Evolutionary conservation across 257 asterid species (phyloP).

Genomic region (Ilex aquifolium): DNA sequence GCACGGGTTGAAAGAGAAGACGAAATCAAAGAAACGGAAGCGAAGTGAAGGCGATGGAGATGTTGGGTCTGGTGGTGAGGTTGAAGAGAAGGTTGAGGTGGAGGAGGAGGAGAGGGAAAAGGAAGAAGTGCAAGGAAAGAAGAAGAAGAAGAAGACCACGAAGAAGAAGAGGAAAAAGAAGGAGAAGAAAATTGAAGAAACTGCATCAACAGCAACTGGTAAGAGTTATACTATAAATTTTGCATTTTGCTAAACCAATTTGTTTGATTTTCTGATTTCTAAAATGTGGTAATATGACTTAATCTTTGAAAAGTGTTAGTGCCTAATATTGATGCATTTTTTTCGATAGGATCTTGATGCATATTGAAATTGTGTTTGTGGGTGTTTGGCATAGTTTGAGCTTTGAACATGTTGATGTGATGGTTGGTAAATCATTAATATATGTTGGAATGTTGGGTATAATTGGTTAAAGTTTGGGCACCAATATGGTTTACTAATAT

Average conservation of each 20-base stretch:
- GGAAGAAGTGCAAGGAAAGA: slow-evolving; percentile 24
- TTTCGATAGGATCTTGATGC: no score
- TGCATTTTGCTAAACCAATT: slow-evolving; percentile 6
- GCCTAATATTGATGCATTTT: not conserved
- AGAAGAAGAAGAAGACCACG: slow-evolving; percentile 33
- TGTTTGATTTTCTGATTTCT: not conserved
- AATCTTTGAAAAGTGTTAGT: not conserved
- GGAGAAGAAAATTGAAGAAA: slow-evolving; percentile 27
- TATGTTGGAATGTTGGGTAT: no score
- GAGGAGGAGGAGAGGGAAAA: slow-evolving; percentile 27
- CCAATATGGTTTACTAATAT: no score
- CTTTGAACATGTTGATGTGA: no score
- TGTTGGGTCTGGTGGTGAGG: slow-evolving; percentile 11
- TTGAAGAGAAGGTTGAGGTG: slow-evolving; percentile 18
- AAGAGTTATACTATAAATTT: not conserved
- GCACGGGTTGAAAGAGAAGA: slow-evolving; percentile 23
- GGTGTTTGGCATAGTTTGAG: no score
- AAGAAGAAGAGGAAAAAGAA: slow-evolving; percentile 24
- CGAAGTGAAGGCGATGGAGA: slow-evolving; percentile 16
- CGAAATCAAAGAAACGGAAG: slow-evolving; percentile 37
- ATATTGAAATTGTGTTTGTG: no score
- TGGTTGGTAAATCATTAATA: no score
- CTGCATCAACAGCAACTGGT: slow-evolving; percentile 2
- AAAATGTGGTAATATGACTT: no score
- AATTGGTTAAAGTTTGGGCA: no score